Base-by-base conservation (phyloP, 2,329 filamentous ascomycete genomes). In the Fusarium transvaalense region DNA sequence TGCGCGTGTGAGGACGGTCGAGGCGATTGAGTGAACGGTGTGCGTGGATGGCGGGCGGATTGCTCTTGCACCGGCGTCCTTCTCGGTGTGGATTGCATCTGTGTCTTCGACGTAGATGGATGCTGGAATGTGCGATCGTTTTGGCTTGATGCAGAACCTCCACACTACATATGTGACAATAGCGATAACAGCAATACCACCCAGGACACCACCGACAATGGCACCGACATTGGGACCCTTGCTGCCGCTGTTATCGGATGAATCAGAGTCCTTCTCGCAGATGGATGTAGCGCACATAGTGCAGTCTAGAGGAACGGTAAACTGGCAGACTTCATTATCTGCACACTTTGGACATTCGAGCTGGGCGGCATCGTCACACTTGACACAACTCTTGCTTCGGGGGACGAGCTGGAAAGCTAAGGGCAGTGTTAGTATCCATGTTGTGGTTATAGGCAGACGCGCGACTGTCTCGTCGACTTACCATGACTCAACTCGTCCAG, bases 1-100 rank as follows among this genome's bases (percentile, higher is more conserved):
- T 48, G 96, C 96, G 66, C 96, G 90, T 19, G 96, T 98, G 64
- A 97, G 87, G 61, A 98, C 94, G 27, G 95, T 98, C 12, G 94
- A 97, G 17, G 96, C 96, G 76, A 99, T 93, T 14, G 95, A 98
- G 75, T 91, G 88, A 56, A 95, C 91, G n/a, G 92, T 92, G 77
- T 96, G 89, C 43, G 92, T 92, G 13, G 94, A 96, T 56, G 91
- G 88, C 72, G 94, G 86, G 83, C 84, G 58, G 78, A 83, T 76
- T 84, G 76, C 71, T 51, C 78, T 71, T 4, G 76, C 72, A 25
- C 69, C 70, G 32, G 71, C 86, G 68, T 84, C 82, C 82, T 86
- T 83, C 76, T 86, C 79, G 75, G 74, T 73, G 35, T 75, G 74
- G 12, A 71, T 42, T 5, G 71, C 39, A 71, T 87, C 89, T 42